phyloP scores from a whole-genome alignment of 352 stramenopile genomes.

The Phytophthora syringae region DNA sequence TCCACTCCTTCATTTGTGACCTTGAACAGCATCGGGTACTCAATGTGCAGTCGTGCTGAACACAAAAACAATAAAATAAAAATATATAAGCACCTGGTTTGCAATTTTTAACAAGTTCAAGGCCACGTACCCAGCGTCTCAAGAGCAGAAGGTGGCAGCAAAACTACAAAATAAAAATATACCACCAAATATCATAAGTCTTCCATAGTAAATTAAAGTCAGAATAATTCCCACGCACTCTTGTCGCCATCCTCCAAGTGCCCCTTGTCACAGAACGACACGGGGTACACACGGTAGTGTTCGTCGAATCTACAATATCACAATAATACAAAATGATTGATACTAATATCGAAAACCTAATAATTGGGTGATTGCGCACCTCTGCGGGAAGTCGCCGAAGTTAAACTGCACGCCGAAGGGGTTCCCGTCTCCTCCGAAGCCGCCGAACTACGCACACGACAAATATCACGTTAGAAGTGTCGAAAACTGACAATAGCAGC shows the following conservation, averaged over 20 bases:
- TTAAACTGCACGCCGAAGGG: conserved; percentile 86
- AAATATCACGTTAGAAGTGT: background rate
- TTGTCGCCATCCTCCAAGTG: conserved; percentile 91
- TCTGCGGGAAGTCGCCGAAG: conserved; percentile 74
- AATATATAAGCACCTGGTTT: background rate
- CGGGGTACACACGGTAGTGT: conserved; percentile 87
- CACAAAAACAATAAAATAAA: conserved; percentile 21
- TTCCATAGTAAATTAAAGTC: background rate
- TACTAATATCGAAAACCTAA: background rate
- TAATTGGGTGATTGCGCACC: conserved; percentile 34
- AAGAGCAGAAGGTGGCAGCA: conserved; percentile 97
- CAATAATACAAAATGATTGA: background rate
- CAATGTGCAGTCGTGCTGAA: conserved; percentile 92
- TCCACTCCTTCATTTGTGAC: conserved; percentile 89
- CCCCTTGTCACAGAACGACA: conserved; percentile 89
- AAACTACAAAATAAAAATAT: conserved; percentile 55
- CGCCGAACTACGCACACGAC: conserved; percentile 56
- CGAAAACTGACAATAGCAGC: background rate
- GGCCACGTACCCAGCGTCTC: conserved; percentile 91
- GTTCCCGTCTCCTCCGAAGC: conserved; percentile 77
- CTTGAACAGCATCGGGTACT: conserved; percentile 99
- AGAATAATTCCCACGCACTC: conserved; percentile 49
- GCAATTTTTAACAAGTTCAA: background rate
- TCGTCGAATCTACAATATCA: conserved; percentile 72
- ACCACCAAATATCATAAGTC: conserved; percentile 9